Evolutionary conservation across 208 protist genomes (phyloP).

Genomic region (Histomonas meleagridis): DNA sequence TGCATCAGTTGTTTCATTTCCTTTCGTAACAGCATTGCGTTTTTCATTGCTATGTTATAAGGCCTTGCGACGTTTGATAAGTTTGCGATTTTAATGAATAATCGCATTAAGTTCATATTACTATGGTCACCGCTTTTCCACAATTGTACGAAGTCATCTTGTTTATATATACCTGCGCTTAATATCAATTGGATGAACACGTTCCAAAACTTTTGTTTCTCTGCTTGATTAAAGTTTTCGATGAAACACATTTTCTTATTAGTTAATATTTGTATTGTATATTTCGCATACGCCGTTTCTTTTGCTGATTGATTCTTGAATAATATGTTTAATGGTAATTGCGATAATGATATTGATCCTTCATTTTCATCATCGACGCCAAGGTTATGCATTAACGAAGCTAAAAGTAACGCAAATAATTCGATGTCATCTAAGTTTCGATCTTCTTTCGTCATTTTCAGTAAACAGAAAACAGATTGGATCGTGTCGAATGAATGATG

Average conservation of each 20-base stretch:
- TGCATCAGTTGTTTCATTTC: background rate
- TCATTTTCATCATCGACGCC: background rate
- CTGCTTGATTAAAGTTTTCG: background rate
- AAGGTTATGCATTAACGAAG: background rate
- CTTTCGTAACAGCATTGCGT: background rate
- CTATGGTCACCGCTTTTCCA: slow-evolving; percentile 18
- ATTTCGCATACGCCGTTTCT: background rate
- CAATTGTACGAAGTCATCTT: background rate
- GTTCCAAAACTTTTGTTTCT: background rate
- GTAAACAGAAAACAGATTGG: background rate
- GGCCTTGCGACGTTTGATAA: background rate
- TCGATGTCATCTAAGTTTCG: background rate
- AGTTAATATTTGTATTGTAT: background rate
- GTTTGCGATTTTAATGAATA: background rate
- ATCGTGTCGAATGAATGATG: background rate
- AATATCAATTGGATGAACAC: slow-evolving; percentile 2
- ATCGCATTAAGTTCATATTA: slow-evolving; percentile 6
- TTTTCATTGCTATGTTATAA: slow-evolving; percentile 3
- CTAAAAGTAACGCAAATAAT: background rate
- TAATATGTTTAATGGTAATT: slow-evolving; percentile 20
- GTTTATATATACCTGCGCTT: background rate
- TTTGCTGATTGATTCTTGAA: background rate
- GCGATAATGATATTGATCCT: background rate
- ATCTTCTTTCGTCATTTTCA: background rate
- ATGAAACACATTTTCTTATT: background rate